Evolutionary conservation across 495 filamentous ascomycete genomes (phyloP).

Genomic region (Tuber indicum): DNA sequence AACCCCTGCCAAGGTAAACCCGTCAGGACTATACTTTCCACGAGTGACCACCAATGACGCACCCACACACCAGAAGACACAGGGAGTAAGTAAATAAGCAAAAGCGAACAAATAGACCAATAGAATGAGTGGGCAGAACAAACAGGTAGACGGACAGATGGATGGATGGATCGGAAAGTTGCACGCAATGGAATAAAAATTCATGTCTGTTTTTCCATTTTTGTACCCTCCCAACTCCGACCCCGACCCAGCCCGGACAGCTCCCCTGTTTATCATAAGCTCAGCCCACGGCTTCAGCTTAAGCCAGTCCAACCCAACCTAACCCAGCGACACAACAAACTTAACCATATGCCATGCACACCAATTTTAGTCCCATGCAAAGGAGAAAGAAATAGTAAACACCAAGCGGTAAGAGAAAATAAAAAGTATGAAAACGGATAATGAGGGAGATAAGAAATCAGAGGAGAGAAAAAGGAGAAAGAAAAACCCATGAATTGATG

Average conservation of each 20-base stretch:
- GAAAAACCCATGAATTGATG: background rate
- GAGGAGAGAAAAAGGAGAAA: background rate
- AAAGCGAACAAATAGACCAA: background rate
- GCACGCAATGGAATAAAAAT: background rate
- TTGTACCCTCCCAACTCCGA: slow-evolving; percentile 2
- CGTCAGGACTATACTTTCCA: background rate
- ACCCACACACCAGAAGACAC: background rate
- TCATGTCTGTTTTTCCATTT: slow-evolving; percentile 5
- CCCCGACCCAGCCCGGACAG: background rate
- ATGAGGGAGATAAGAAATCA: background rate
- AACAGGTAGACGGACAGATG: background rate
- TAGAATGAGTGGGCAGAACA: background rate
- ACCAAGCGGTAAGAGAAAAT: slow-evolving; percentile 11
- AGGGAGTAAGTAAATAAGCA: background rate
- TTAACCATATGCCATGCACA: slow-evolving; percentile 2
- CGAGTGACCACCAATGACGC: background rate
- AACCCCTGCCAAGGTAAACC: background rate
- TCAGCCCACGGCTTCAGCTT: background rate
- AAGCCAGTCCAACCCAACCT: background rate
- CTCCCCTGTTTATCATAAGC: background rate
- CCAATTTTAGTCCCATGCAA: slow-evolving; percentile 1
- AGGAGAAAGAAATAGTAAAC: slow-evolving; percentile 12
- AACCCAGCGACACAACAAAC: background rate
- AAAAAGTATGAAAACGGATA: slow-evolving; percentile 7
- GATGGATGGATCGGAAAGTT: background rate